A percentile compares a stretch with the other conserved stretches of the same genome.
Conservation (phyloP, 345 rosid genomes). For the Atalantia buxifolia region DNA sequence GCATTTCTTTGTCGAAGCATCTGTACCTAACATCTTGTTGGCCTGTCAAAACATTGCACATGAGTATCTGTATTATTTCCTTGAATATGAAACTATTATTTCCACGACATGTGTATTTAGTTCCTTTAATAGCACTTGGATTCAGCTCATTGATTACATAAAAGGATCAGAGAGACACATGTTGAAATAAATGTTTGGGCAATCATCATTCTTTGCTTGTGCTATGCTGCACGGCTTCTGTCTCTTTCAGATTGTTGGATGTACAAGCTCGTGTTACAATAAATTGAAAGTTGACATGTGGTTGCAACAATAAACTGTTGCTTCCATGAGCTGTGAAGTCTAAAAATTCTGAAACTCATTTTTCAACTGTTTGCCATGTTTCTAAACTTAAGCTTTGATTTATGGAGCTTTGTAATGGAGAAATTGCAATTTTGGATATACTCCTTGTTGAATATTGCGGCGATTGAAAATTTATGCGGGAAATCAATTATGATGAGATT, state of each 20-base stretch:
- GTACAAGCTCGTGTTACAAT: not conserved
- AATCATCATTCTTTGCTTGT: not conserved
- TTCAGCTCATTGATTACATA: not conserved
- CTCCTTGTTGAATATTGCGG: not conserved
- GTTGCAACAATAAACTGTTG: too few relatives aligned
- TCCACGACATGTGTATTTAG: too few relatives aligned
- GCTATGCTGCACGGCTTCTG: too few relatives aligned
- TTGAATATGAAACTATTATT: too few relatives aligned
- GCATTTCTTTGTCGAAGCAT: constrained; percentile 5
- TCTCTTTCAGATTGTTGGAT: not conserved
- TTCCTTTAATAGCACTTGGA: not conserved
- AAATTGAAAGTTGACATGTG: not conserved
- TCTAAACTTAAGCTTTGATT: not conserved
- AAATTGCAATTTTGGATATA: not conserved
- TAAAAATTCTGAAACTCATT: not conserved
- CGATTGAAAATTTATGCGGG: not conserved
- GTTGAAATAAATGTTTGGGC: not conserved
- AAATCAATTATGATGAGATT: not conserved
- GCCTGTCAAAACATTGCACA: too few relatives aligned
- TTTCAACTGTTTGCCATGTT: not conserved
- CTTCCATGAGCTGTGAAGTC: not conserved
- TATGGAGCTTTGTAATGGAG: not conserved
- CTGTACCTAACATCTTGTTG: not conserved
- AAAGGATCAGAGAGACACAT: not conserved
- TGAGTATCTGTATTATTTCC: too few relatives aligned